Percentiles rank a stretch among this genome's conserved stretches.
These are phyloP conservation scores for Ceratobasidium sp. DNA, from an alignment of 1,284 basidiomycete genomes.

Conservation along the genomic window DNA sequence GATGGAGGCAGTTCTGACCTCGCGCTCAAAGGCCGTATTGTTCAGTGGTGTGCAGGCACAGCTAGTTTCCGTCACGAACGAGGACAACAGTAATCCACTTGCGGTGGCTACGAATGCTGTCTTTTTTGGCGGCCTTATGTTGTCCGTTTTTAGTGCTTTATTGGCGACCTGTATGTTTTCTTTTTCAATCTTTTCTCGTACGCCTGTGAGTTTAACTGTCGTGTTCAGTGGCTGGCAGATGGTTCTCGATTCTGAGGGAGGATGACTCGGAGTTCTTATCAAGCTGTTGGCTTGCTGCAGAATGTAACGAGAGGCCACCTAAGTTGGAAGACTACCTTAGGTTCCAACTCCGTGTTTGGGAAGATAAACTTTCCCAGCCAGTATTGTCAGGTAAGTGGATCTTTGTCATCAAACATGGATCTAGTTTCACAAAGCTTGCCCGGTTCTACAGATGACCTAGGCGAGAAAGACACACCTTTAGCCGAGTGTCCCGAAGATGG, in stretches of 20 bases:
- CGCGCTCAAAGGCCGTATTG: constrained; percentile 27
- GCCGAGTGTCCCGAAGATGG: constrained; percentile 20
- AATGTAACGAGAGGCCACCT: constrained; percentile 19
- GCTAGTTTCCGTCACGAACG: constrained; percentile 32
- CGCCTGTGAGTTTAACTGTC: not conserved
- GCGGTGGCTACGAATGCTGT: constrained; percentile 37
- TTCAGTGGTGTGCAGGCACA: constrained; percentile 45
- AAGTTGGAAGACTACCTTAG: constrained; percentile 36
- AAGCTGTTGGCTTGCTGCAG: constrained; percentile 39
- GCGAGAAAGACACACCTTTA: constrained; percentile 3
- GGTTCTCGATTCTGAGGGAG: constrained; percentile 43
- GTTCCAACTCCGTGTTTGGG: constrained; percentile 36
- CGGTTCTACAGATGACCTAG: not conserved
- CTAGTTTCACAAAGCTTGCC: not conserved
- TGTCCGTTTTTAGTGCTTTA: constrained; percentile 35
- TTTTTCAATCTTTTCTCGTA: not conserved
- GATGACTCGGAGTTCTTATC: constrained; percentile 42
- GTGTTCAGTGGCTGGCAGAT: constrained; percentile 34
- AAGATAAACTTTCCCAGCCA: constrained; percentile 10
- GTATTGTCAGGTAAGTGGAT: constrained; percentile 1
- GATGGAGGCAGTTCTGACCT: not conserved
- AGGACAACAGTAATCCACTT: constrained; percentile 11
- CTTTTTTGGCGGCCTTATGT: constrained; percentile 39
- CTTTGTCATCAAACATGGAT: not conserved
- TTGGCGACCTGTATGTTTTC: constrained; percentile 26